Percentiles rank a stretch among this genome's conserved stretches.
Conservation (phyloP, 148 eudicot genomes). For the Agrostemma githago region DNA sequence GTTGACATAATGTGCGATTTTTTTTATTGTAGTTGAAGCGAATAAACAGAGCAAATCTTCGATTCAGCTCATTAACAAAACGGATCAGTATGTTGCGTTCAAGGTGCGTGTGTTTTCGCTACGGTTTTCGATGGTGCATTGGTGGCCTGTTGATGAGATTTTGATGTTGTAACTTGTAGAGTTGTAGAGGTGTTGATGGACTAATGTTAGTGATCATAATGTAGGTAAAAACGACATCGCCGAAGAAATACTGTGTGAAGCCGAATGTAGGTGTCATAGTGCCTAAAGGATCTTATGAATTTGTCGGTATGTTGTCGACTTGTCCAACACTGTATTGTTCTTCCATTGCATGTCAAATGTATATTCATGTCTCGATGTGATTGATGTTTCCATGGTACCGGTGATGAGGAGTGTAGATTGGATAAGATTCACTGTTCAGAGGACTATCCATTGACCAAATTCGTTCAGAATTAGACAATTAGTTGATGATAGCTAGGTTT, state of each 20-base stretch:
- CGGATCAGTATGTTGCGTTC: constrained; percentile 72
- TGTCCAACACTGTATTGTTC: not conserved
- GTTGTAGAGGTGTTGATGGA: constrained; percentile 1
- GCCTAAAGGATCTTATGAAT: constrained; percentile 64
- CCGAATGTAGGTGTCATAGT: constrained; percentile 70
- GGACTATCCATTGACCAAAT: not conserved
- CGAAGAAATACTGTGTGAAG: constrained; percentile 83
- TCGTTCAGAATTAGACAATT: not conserved
- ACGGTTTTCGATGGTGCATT: not conserved
- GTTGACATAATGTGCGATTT: not conserved
- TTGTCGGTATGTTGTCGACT: constrained; percentile 49
- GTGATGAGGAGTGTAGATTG: not conserved
- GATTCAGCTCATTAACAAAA: constrained; percentile 56
- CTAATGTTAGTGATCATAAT: constrained; percentile 11
- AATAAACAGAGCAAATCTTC: constrained; percentile 68
- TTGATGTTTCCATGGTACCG: not conserved
- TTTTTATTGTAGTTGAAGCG: constrained; percentile 49
- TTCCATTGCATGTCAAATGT: not conserved
- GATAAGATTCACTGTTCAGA: not conserved
- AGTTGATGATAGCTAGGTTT: not conserved
- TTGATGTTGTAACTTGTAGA: not conserved
- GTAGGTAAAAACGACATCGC: constrained; percentile 94
- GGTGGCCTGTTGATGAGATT: not conserved
- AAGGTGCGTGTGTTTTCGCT: constrained; percentile 53
- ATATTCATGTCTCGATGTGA: not conserved